phyloP scores from a whole-genome alignment of 1,139 yeast genomes.

The Candida smagusa region DNA sequence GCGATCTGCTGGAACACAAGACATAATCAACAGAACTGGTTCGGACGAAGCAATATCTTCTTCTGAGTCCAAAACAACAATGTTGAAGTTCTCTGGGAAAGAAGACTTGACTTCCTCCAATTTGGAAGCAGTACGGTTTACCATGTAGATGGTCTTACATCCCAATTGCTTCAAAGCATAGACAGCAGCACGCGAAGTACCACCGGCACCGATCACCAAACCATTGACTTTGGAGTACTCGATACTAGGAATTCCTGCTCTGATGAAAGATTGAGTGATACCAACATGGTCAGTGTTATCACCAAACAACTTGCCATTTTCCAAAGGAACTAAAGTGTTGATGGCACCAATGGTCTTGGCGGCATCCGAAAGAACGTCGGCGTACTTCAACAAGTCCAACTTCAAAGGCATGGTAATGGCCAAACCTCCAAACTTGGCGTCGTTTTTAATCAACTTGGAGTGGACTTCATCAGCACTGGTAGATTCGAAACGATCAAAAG shows the following conservation, averaged over 20 bases:
- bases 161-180: conserved; percentile 83
- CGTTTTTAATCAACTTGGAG: conserved; percentile 44
- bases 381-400: conserved; percentile 66
- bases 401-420: conserved; percentile 92
- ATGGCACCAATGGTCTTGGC: conserved; percentile 88
- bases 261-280: conserved; percentile 62
- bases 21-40: conserved; percentile 62
- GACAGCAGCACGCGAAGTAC: conserved; percentile 93
- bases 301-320: conserved; percentile 58
- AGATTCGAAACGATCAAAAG: conserved; percentile 68
- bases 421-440: conserved; percentile 71
- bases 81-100: conserved; percentile 61
- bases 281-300: conserved; percentile 98
- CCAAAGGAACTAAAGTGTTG: conserved; percentile 69
- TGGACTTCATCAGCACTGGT: conserved; percentile 51
- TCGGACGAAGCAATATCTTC: conserved; percentile 41
- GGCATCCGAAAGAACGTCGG: conserved; percentile 63
- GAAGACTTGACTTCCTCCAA: conserved; percentile 54
- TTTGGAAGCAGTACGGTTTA: conserved; percentile 77
- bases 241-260: conserved; percentile 56
- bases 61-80: conserved; percentile 53
- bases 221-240: conserved; percentile 43
- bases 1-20: conserved; percentile 87
- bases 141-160: conserved; percentile 68
- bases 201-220: conserved; percentile 92